phyloP scores from a whole-genome alignment of 2,329 filamentous ascomycete genomes.

The Calonectria pteridis region DNA sequence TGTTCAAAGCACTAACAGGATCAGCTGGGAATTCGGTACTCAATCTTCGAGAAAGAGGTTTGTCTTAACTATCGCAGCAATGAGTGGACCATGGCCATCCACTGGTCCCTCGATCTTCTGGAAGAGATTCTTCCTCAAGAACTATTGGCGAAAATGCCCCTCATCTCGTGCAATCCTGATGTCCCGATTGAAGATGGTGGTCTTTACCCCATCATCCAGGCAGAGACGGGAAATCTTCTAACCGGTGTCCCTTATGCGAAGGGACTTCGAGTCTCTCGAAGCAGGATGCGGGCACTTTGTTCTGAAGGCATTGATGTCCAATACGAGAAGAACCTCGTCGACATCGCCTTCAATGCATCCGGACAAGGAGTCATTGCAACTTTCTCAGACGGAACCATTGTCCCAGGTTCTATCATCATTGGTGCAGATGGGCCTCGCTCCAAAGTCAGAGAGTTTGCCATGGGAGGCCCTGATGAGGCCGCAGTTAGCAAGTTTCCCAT shows the following conservation, averaged over 20 bases:
- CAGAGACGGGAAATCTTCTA: slow-evolving; percentile 33
- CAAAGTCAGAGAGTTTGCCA: slow-evolving; percentile 36
- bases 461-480: slow-evolving; percentile 32
- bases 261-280: slow-evolving; percentile 36
- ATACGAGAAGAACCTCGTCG: slow-evolving; percentile 35
- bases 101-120: slow-evolving; percentile 35
- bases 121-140: slow-evolving; percentile 33
- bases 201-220: slow-evolving; percentile 39
- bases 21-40: slow-evolving; percentile 31
- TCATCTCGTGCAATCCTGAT: slow-evolving; percentile 39
- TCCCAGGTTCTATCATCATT: slow-evolving; percentile 31
- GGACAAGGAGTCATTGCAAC: slow-evolving; percentile 30
- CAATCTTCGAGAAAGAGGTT: slow-evolving; percentile 37
- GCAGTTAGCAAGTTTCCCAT: slow-evolving; percentile 40
- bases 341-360: slow-evolving; percentile 35
- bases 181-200: slow-evolving; percentile 35
- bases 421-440: slow-evolving; percentile 38
- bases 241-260: slow-evolving; percentile 38
- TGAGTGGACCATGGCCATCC: slow-evolving; percentile 42
- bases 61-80: slow-evolving; percentile 39
- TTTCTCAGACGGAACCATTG: slow-evolving; percentile 29
- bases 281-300: slow-evolving; percentile 35
- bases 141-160: slow-evolving; percentile 29
- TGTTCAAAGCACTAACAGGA: background rate
- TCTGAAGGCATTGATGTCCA: slow-evolving; percentile 35